A percentile compares a stretch with the other conserved stretches of the same genome.
These are phyloP conservation scores for Chlorokybus atmophyticus DNA, from an alignment of 139 green algal species.

Conservation along the genomic window DNA sequence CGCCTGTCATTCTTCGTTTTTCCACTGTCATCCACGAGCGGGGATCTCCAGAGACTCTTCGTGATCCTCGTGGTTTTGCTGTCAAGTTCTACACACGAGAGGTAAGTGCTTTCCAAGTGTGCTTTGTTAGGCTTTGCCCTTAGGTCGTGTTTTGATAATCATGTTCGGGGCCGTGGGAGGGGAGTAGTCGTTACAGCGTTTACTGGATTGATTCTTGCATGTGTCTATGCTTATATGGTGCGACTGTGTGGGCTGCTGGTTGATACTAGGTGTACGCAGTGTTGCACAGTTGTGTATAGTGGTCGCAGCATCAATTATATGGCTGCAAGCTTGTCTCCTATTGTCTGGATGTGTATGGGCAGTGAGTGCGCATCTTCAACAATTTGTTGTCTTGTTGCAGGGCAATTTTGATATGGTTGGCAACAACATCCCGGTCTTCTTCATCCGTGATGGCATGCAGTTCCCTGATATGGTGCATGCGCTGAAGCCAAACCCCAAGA, in stretches of 20 bases:
- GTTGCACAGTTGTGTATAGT: too few relatives aligned
- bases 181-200: not conserved
- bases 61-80: slow-evolving; percentile 84
- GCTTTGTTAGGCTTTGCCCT: not conserved
- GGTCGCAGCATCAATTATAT: slow-evolving; percentile 10
- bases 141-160: not conserved
- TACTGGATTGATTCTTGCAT: slow-evolving; percentile 4
- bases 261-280: slow-evolving; percentile 5
- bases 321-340: slow-evolving; percentile 2
- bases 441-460: slow-evolving; percentile 87
- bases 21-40: slow-evolving; percentile 79
- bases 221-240: not conserved
- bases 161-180: not conserved
- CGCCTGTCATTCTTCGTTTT: slow-evolving; percentile 84
- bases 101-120: slow-evolving; percentile 67
- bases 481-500: slow-evolving; percentile 94
- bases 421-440: slow-evolving; percentile 91
- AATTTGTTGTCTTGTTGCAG: too few relatives aligned
- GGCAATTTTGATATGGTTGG: slow-evolving; percentile 44
- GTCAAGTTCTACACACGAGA: slow-evolving; percentile 96
- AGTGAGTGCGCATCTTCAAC: too few relatives aligned
- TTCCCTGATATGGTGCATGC: slow-evolving; percentile 93
- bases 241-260: not conserved
- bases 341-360: too few relatives aligned
- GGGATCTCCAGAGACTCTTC: slow-evolving; percentile 75